phyloP scores from a whole-genome alignment of 345 rosid species.

The Xanthoceras sorbifolium region DNA sequence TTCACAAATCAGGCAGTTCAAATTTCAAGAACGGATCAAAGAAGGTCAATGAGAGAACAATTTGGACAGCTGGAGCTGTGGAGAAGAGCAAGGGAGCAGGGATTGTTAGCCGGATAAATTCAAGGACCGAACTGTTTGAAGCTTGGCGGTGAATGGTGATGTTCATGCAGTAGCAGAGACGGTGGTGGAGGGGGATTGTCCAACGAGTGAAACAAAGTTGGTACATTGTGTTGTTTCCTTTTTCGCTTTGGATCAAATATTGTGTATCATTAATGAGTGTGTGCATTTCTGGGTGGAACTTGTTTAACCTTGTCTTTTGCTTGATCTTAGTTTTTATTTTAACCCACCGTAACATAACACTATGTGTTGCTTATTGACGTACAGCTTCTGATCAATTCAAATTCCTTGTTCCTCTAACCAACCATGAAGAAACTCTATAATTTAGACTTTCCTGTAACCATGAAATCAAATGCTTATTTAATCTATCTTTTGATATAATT shows the following conservation, averaged over 20 bases:
- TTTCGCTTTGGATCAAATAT: slow-evolving; percentile 5
- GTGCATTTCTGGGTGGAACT: slow-evolving; percentile 10
- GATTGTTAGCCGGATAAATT: slow-evolving; percentile 51
- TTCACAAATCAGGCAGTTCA: slow-evolving; percentile 24
- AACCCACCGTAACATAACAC: slow-evolving; percentile 15
- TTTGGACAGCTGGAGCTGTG: slow-evolving; percentile 28
- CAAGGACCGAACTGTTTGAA: slow-evolving; percentile 69
- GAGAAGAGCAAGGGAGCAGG: slow-evolving; percentile 43
- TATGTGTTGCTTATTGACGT: neutral
- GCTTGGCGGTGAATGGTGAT: slow-evolving; percentile 67
- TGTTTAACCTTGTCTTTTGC: neutral
- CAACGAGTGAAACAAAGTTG: slow-evolving; percentile 32
- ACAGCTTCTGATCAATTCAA: neutral
- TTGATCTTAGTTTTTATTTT: neutral
- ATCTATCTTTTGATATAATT: too few relatives aligned
- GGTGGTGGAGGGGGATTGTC: slow-evolving; percentile 26
- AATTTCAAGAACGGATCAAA: slow-evolving; percentile 38
- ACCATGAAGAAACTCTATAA: too few relatives aligned
- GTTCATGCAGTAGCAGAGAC: neutral
- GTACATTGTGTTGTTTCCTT: slow-evolving; percentile 24
- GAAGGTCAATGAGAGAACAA: slow-evolving; percentile 38
- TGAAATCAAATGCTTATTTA: too few relatives aligned
- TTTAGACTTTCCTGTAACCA: too few relatives aligned
- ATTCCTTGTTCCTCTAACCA: neutral
- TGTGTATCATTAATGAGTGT: slow-evolving; percentile 24